Evolutionary conservation across 2,329 filamentous ascomycete species (phyloP), one percentile per base, ranked within the genome.

Genomic region (Aspergillus thermomutatus): DNA sequence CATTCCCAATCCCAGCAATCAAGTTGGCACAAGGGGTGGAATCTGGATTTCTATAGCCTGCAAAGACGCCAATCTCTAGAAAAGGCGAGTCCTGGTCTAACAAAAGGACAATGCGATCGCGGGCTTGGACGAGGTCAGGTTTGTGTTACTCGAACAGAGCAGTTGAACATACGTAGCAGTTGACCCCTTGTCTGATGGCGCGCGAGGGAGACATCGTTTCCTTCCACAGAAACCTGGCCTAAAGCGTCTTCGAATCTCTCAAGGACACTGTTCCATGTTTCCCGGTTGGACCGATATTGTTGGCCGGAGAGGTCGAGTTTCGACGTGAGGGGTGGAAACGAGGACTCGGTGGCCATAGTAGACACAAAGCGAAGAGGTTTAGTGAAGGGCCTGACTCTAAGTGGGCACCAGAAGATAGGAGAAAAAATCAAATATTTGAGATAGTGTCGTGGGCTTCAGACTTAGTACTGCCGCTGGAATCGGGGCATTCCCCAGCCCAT

Each of bases 81-180:
- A 77, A 77, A 1, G 75, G 72, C 1, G 74, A 75, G 31, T 72
- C 73, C 19, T 68, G 61, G 52, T 78, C 75, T 11, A 76, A 57
- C 0, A 76, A 52, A 10, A 78, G 61, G 0, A 71, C 64, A 25
- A 78, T 65, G 31, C 75, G 64, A 54, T 77, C 75, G 51, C 75
- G 61, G 6, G 75, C 75, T 76, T 48, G 19, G 34, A 47, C 10
- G 5, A 21, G 7, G 26, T 19, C 46, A 55, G 61, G 8, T 27
- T 27, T 3, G 27, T 27, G 27, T 10, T 10, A 27, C 27, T 27
- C 7, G 1, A 27, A 1, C 1, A 2, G 1, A n/a, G 34, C 14
- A 14, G 5, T 3, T n/a, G 17, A 17, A 40, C 34, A 34, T 61
- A 70, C 68, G 62, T 21, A 73, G 49, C 19, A 72, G 41, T 51